phyloP scores from a whole-genome alignment of 2,329 filamentous ascomycete genomes.

The Dothistroma pini region DNA sequence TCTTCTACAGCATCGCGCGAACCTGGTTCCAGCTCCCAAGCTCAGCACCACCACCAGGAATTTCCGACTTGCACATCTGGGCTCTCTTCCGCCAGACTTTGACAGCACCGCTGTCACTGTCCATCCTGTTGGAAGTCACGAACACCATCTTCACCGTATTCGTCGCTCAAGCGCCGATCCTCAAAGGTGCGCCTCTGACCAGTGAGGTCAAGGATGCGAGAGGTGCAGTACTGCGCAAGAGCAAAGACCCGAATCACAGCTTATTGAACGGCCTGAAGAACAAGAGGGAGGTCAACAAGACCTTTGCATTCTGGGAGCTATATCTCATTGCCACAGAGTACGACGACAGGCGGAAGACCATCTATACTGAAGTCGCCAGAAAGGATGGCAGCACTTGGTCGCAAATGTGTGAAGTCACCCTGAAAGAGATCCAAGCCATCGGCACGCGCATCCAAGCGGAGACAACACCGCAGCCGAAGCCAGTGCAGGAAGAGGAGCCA shows the following conservation, averaged over 20 bases:
- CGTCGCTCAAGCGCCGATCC: constrained; percentile 74
- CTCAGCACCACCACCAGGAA: constrained; percentile 57
- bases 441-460: constrained; percentile 61
- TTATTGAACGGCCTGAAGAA: constrained; percentile 78
- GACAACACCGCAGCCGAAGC: constrained; percentile 17
- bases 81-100: constrained; percentile 23
- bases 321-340: constrained; percentile 73
- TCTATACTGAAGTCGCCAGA: constrained; percentile 85
- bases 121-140: constrained; percentile 70
- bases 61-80: constrained; percentile 34
- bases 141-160: constrained; percentile 78
- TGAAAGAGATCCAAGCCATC: constrained; percentile 65
- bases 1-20: constrained; percentile 66
- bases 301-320: constrained; percentile 90
- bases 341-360: constrained; percentile 69
- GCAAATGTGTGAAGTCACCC: constrained; percentile 67
- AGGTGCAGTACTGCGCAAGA: constrained; percentile 28
- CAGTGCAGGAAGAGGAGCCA: constrained; percentile 19
- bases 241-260: constrained; percentile 77
- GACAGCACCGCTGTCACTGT: constrained; percentile 64
- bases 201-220: constrained; percentile 62
- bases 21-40: constrained; percentile 71
- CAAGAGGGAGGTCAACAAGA: constrained; percentile 74
- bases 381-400: constrained; percentile 74
- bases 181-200: constrained; percentile 79